phyloP scores from a whole-genome alignment of 1,284 basidiomycete genomes.

The Schizophyllum commune region DNA sequence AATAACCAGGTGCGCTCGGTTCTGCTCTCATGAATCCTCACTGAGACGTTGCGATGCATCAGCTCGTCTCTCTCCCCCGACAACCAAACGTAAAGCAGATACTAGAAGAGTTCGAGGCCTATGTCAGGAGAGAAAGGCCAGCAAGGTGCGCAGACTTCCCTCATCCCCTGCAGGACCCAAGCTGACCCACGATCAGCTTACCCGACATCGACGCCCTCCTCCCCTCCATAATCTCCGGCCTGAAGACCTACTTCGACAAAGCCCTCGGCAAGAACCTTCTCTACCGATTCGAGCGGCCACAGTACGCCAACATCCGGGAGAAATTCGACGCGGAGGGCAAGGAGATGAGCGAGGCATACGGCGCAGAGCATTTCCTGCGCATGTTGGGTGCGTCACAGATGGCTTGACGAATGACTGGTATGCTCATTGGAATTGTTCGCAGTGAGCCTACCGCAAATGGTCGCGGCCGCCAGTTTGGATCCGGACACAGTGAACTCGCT shows the following conservation, averaged over 20 bases:
- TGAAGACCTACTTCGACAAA: constrained; percentile 93
- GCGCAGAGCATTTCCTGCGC: constrained; percentile 88
- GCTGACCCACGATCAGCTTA: constrained; percentile 34
- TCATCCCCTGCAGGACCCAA: too few species aligned
- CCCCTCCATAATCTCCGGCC: constrained; percentile 80
- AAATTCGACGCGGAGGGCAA: constrained; percentile 72
- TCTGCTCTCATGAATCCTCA: background rate
- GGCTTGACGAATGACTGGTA: background rate
- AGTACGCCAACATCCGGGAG: constrained; percentile 82
- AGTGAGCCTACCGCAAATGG: constrained; percentile 75
- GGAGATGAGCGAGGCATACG: constrained; percentile 89
- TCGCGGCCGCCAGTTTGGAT: constrained; percentile 89
- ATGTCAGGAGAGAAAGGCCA: constrained; percentile 48
- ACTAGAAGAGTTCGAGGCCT: constrained; percentile 70
- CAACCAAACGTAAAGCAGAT: constrained; percentile 76
- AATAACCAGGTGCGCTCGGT: constrained; percentile 64
- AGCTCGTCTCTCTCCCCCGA: constrained; percentile 86
- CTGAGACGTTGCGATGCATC: background rate
- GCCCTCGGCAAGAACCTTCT: constrained; percentile 86
- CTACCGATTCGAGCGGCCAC: constrained; percentile 90
- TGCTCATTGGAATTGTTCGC: constrained; percentile 17
- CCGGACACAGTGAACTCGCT: constrained; percentile 78
- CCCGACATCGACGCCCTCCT: constrained; percentile 53
- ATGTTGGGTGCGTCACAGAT: constrained; percentile 69
- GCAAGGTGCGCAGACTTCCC: constrained; percentile 32